phyloP scores from a whole-genome alignment of 352 stramenopile genomes.

The Pythium apleroticum region DNA sequence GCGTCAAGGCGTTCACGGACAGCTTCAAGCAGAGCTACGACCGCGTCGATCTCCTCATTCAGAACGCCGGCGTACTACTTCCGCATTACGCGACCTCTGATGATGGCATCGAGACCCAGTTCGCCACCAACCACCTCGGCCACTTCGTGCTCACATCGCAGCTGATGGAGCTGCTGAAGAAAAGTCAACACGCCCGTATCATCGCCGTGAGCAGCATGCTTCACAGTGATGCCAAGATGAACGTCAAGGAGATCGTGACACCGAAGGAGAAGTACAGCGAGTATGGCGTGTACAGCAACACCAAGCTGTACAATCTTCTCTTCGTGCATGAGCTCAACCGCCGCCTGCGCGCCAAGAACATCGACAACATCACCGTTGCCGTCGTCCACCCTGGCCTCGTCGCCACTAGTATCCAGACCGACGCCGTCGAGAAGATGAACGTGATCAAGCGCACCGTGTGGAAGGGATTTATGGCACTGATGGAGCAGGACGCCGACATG shows the following conservation, averaged over 20 bases:
- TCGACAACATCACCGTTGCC: conserved; percentile 30
- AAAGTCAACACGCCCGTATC: conserved; percentile 29
- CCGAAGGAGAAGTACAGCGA: conserved; percentile 35
- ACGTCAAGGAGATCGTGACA: conserved; percentile 35
- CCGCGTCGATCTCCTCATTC: conserved; percentile 32
- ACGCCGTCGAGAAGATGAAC: conserved; percentile 21
- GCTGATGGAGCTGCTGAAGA: conserved; percentile 27
- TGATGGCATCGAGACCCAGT: conserved; percentile 20
- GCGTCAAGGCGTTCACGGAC: conserved; percentile 24
- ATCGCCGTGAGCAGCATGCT: conserved; percentile 42
- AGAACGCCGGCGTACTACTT: conserved; percentile 30
- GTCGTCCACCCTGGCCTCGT: conserved; percentile 40
- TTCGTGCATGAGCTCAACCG: conserved; percentile 48
- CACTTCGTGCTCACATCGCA: conserved; percentile 35
- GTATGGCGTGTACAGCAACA: conserved; percentile 35
- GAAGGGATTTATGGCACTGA: no score
- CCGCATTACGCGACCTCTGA: no score
- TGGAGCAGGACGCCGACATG: conserved; percentile 40
- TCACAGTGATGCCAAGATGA: conserved; percentile 34
- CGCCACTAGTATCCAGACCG: no score
- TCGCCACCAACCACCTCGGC: conserved; percentile 25
- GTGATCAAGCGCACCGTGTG: conserved; percentile 31
- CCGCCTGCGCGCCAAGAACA: conserved; percentile 26
- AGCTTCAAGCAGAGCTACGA: conserved; percentile 20
- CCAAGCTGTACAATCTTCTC: conserved; percentile 55